A percentile compares a stretch with the other conserved stretches of the same genome.
Evolutionary conservation across 306 rosid genomes (phyloP).

Genomic region (Cucurbita moschata): DNA sequence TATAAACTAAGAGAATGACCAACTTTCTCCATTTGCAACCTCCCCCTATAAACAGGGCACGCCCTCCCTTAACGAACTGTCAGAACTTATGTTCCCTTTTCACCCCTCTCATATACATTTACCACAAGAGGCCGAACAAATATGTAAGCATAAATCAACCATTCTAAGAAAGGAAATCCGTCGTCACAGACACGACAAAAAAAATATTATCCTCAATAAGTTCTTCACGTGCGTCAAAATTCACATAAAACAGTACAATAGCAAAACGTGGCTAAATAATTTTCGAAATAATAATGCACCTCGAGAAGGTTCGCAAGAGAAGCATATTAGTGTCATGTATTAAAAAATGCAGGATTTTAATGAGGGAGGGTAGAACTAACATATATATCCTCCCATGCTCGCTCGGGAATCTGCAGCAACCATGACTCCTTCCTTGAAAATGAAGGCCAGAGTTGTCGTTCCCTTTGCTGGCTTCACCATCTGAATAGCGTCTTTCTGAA

Average conservation of each 20-base stretch:
- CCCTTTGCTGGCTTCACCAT: conserved; percentile 98
- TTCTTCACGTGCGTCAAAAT: background rate
- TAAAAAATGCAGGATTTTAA: background rate
- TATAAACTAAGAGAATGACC: background rate
- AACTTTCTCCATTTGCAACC: background rate
- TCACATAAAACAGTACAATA: background rate
- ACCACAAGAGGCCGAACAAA: background rate
- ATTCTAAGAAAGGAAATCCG: background rate
- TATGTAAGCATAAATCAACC: background rate
- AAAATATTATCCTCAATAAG: background rate
- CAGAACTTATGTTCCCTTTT: background rate
- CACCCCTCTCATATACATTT: background rate
- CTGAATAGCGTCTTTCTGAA: conserved; percentile 71
- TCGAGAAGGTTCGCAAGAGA: background rate
- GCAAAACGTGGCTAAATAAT: background rate
- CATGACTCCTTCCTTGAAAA: conserved; percentile 89
- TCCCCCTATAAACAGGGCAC: background rate
- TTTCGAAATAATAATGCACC: background rate
- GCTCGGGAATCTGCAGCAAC: conserved; percentile 99
- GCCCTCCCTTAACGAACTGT: background rate
- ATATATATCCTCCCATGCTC: conserved; percentile 95
- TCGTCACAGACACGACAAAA: background rate
- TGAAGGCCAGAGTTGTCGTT: conserved; percentile 89
- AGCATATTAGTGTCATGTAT: background rate
- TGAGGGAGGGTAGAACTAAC: conserved; percentile 22